A percentile compares a stretch with the other conserved stretches of the same genome.
Conservation (phyloP, 306 rosid species). For the Quercus mongolica region DNA sequence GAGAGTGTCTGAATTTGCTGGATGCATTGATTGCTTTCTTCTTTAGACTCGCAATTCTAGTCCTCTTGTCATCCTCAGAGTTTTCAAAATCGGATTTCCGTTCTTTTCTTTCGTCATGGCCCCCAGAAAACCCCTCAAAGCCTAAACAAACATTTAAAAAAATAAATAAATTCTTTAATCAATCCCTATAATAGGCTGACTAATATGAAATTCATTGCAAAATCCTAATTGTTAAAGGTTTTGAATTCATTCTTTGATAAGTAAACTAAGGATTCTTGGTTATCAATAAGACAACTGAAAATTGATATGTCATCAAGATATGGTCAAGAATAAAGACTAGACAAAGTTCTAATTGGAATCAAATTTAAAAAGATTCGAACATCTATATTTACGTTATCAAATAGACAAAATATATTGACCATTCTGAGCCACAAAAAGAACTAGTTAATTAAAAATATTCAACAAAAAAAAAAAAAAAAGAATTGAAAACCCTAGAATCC, state of each 20-base stretch:
- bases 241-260: neutral
- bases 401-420: neutral
- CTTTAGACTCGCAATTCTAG: constrained; percentile 65
- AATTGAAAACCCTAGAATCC: constrained; percentile 4
- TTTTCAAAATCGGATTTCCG: constrained; percentile 71
- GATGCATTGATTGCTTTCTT: constrained; percentile 87
- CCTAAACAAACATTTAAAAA: constrained; percentile 33
- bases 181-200: neutral
- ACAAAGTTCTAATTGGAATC: too few species aligned
- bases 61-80: constrained; percentile 74
- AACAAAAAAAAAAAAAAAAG: neutral
- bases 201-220: neutral
- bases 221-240: neutral
- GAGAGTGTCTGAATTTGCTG: constrained; percentile 77
- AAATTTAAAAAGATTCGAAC: too few species aligned
- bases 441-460: neutral
- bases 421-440: neutral
- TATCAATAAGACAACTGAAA: too few species aligned
- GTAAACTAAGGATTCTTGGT: too few species aligned
- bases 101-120: constrained; percentile 62
- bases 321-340: too few species aligned
- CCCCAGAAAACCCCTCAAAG: constrained; percentile 68
- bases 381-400: neutral
- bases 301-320: too few species aligned
- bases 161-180: neutral